phyloP scores from a whole-genome alignment of 2,329 filamentous ascomycete species.

The Cladosporium phlei region DNA sequence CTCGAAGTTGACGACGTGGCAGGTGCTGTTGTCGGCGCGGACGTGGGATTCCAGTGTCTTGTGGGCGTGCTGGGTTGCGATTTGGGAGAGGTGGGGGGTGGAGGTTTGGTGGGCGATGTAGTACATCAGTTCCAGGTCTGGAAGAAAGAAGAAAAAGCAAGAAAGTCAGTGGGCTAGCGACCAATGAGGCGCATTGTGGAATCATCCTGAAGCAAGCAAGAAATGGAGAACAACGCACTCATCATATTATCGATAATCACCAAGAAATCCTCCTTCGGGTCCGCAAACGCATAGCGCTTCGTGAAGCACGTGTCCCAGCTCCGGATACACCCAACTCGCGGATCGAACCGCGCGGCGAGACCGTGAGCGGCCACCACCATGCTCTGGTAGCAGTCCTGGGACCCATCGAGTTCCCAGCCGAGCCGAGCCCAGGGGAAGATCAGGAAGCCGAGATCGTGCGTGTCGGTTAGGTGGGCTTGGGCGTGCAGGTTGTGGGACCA shows the following conservation, averaged over 20 bases:
- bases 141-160: background rate
- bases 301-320: constrained; percentile 46
- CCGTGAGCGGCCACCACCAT: constrained; percentile 43
- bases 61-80: constrained; percentile 37
- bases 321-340: constrained; percentile 41
- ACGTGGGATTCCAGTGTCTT: constrained; percentile 35
- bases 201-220: too few species aligned
- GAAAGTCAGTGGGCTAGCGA: constrained; percentile 24
- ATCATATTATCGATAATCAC: constrained; percentile 43
- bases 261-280: constrained; percentile 35
- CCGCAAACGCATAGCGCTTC: constrained; percentile 34
- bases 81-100: constrained; percentile 10
- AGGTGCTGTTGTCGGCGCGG: constrained; percentile 33
- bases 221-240: too few species aligned
- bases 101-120: background rate
- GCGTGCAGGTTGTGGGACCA: background rate
- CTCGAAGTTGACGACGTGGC: constrained; percentile 46
- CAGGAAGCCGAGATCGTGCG: constrained; percentile 54
- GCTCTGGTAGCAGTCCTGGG: constrained; percentile 36
- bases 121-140: background rate
- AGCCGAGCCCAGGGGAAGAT: constrained; percentile 45
- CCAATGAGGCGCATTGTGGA: too few species aligned
- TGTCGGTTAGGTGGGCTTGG: constrained; percentile 40
- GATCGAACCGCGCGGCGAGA: constrained; percentile 41
- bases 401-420: constrained; percentile 46